Evolutionary conservation across 192 early-diverging fungal species (phyloP), one percentile per base, ranked within the genome.

Genomic region (Geranomyces michiganensis): DNA sequence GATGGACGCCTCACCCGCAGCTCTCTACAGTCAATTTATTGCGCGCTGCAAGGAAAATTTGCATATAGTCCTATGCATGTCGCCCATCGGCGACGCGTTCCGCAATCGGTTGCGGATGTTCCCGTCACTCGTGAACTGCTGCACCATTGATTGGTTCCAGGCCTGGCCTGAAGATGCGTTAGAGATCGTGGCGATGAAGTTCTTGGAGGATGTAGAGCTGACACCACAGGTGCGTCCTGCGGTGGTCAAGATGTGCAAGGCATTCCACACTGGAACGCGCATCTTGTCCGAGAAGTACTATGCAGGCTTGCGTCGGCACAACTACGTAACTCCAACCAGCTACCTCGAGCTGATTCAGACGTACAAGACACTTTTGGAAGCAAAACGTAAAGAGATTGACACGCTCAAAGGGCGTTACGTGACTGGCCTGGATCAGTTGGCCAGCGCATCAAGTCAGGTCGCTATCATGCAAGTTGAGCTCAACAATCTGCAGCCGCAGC

Each of bases 101-200:
- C 61, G 85, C 21, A 87, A 86, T 62, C 47, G 85, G 44, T 61
- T 85, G 36, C 62, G 84, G 26, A 87, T 87, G 85, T 87, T 87
- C 67, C 85, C 85, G 24, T 82, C 82, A 14, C 71, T 87, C 0
- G 85, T 87, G 13, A 87, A 87, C 66, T 87, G 85, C 67, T 87
- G 85, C 67, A 87, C 85, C 12, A 87, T 87, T 62, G 85, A 87
- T 66, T 87, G 85, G 85, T 87, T 87, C 73, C 84, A 87, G 62
- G 84, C 81, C 26, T 87, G 85, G 85, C 85, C 85, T 26, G 84
- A 87, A 47, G 85, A 87, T 72, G 85, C 85, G 12, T 72, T 87
- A 26, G 78, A 86, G 65, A 84, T 86, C 70, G 85, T 87, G 0
- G 83, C 85, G 13, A 66, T 59, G 32, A 81, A 76, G 49, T 87